These are phyloP conservation scores for Scorias spongiosa DNA, from an alignment of 2,329 filamentous ascomycete species.

Conservation along the genomic window DNA sequence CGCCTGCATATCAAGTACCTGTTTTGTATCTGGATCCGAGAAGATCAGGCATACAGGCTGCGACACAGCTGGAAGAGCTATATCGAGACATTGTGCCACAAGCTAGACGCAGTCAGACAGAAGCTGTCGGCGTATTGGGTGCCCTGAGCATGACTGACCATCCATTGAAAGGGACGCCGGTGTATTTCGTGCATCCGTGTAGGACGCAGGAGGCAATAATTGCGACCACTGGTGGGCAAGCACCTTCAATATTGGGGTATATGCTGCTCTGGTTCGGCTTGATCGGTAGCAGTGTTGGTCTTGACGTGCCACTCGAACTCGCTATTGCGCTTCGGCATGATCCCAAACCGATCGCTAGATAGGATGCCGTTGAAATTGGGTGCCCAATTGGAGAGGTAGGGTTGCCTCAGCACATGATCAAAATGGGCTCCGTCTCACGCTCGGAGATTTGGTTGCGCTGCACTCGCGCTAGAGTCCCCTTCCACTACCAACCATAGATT, in stretches of 20 bases:
- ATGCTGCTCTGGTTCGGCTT: slow-evolving; percentile 81
- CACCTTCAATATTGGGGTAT: slow-evolving; percentile 46
- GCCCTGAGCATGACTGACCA: slow-evolving; percentile 43
- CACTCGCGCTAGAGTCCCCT: too few relatives aligned
- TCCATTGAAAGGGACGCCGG: slow-evolving; percentile 60
- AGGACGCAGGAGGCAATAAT: slow-evolving; percentile 69
- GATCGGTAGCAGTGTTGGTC: slow-evolving; percentile 62
- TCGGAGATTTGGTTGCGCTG: too few relatives aligned
- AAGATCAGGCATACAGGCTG: slow-evolving; percentile 1
- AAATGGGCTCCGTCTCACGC: too few relatives aligned
- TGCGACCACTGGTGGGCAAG: slow-evolving; percentile 25
- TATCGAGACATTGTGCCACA: slow-evolving; percentile 23
- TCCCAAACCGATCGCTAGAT: too few relatives aligned
- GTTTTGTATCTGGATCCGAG: slow-evolving; percentile 26
- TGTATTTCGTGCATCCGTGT: slow-evolving; percentile 89
- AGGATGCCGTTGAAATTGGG: too few relatives aligned
- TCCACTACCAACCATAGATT: too few relatives aligned
- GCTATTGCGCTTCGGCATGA: not conserved
- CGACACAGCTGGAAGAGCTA: slow-evolving; percentile 16
- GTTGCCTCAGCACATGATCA: too few relatives aligned
- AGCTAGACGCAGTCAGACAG: slow-evolving; percentile 18
- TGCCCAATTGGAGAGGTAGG: too few relatives aligned
- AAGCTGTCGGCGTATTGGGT: slow-evolving; percentile 15
- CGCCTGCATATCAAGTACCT: slow-evolving; percentile 29
- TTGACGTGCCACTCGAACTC: slow-evolving; percentile 39